These are phyloP conservation scores for Auricularia auricula-judae DNA, from an alignment of 768 basidiomycete genomes.

Conservation along the genomic window DNA sequence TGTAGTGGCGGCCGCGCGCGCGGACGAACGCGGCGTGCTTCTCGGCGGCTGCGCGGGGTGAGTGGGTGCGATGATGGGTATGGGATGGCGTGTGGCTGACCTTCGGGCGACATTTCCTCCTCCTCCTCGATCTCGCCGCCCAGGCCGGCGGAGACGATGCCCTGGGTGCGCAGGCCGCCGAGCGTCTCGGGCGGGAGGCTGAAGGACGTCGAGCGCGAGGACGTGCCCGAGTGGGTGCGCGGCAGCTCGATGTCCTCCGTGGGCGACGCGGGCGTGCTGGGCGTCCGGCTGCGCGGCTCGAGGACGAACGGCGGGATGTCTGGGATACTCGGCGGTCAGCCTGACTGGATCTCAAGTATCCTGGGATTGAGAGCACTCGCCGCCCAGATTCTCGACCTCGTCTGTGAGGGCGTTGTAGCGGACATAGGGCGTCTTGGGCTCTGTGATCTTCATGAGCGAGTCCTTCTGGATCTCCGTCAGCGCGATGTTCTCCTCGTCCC, in stretches of 20 bases:
- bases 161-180: slow-evolving; percentile 41
- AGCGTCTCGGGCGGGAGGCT: slow-evolving; percentile 63
- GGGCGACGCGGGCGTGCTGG: slow-evolving; percentile 28
- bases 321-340: slow-evolving; percentile 23
- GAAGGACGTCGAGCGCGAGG: slow-evolving; percentile 76
- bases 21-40: slow-evolving; percentile 76
- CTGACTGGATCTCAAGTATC: too few relatives aligned
- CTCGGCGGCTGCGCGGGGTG: slow-evolving; percentile 47
- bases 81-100: slow-evolving; percentile 38
- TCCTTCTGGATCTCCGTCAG: slow-evolving; percentile 91
- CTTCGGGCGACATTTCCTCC: slow-evolving; percentile 85
- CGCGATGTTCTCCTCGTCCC: slow-evolving; percentile 93
- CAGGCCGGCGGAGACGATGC: slow-evolving; percentile 34
- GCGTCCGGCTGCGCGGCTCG: slow-evolving; percentile 7
- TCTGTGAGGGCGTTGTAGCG: slow-evolving; percentile 84
- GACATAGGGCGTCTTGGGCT: slow-evolving; percentile 95
- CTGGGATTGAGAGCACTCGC: slow-evolving; percentile 25
- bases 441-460: slow-evolving; percentile 96
- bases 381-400: slow-evolving; percentile 55
- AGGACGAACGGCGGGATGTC: slow-evolving; percentile 80
- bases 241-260: slow-evolving; percentile 34
- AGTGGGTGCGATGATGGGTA: neutral
- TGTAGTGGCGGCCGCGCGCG: slow-evolving; percentile 76
- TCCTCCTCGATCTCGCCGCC: slow-evolving; percentile 40
- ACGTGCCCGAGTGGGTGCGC: slow-evolving; percentile 28